Percentiles rank a stretch among this genome's conserved stretches.
These are phyloP conservation scores for Fusarium praegraminearum DNA, from an alignment of 2,329 filamentous ascomycete species.

Conservation along the genomic window DNA sequence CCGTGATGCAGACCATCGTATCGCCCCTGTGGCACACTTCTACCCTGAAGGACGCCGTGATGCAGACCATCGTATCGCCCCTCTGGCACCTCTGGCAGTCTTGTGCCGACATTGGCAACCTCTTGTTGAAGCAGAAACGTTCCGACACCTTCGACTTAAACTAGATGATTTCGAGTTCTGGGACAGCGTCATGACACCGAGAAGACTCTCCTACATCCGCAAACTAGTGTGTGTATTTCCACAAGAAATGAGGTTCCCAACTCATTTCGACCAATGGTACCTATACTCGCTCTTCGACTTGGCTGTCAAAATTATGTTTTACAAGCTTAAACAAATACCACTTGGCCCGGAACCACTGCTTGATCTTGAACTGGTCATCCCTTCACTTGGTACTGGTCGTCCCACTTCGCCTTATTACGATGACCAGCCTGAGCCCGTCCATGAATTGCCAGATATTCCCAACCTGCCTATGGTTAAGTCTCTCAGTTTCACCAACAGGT, in stretches of 20 bases:
- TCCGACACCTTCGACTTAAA: not conserved
- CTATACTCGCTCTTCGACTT: not conserved
- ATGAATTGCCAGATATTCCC: not conserved
- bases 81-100: not conserved
- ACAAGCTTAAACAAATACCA: not conserved
- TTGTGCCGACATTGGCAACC: conserved; percentile 1
- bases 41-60: not conserved
- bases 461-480: conserved; percentile 4
- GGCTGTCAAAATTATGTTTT: not conserved
- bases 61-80: not conserved
- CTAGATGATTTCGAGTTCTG: not conserved
- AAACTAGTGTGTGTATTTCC: not conserved
- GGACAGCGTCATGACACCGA: not conserved
- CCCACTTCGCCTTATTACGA: no score
- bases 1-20: not conserved
- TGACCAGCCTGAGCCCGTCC: not conserved
- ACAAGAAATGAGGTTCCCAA: not conserved
- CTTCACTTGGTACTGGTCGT: accelerated
- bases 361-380: not conserved
- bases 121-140: conserved; percentile 1
- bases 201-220: conserved; percentile 12
- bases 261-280: not conserved
- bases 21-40: not conserved
- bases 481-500: accelerated
- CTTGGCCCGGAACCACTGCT: not conserved